These are phyloP conservation scores for Lasiosphaeria hispida DNA, from an alignment of 495 filamentous ascomycete genomes.

Conservation along the genomic window DNA sequence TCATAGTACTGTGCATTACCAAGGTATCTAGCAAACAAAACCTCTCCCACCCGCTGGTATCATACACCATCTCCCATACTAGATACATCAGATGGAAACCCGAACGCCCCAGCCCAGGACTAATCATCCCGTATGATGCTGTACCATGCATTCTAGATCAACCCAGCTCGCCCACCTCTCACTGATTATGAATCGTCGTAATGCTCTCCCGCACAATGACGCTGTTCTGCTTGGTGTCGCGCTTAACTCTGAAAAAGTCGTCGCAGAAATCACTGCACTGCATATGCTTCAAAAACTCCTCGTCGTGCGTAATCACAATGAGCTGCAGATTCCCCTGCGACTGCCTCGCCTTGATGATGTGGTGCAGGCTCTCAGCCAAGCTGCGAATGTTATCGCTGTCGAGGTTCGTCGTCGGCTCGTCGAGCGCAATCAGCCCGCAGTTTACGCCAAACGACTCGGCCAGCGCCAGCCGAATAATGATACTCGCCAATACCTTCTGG, in stretches of 20 bases:
- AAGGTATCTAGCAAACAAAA: too few species aligned
- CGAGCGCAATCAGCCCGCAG: conserved; percentile 93
- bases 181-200: conserved; percentile 38
- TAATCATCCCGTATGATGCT: too few species aligned
- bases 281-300: conserved; percentile 93
- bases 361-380: conserved; percentile 77
- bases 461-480: conserved; percentile 95
- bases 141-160: too few species aligned
- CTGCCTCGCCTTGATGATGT: conserved; percentile 81
- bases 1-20: too few species aligned
- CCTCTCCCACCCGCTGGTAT: too few species aligned
- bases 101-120: too few species aligned
- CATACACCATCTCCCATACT: too few species aligned
- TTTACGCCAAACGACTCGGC: conserved; percentile 97
- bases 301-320: conserved; percentile 98
- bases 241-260: conserved; percentile 79
- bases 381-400: conserved; percentile 91
- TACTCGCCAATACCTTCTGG: conserved; percentile 92
- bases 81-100: too few species aligned
- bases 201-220: conserved; percentile 73
- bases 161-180: too few species aligned
- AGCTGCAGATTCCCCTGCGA: conserved; percentile 93
- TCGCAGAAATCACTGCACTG: conserved; percentile 92
- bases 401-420: conserved; percentile 97
- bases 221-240: conserved; percentile 84